Percentiles rank a stretch among this genome's conserved stretches.
Conservation (phyloP, 78 protist species). For the Dictyostelium capitatum region DNA sequence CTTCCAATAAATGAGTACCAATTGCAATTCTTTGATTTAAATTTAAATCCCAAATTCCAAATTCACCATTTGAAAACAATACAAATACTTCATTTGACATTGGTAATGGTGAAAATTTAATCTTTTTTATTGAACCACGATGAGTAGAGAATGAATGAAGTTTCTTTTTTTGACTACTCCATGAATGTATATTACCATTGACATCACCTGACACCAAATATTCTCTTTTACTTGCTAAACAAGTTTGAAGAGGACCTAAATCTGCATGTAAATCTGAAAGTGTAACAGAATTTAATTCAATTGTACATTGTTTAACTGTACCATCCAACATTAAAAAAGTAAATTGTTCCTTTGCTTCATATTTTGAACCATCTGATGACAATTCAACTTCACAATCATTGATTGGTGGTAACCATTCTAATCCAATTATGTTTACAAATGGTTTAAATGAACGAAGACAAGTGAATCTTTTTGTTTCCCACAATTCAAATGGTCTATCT, state of each 20-base stretch:
- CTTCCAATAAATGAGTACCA: conserved; percentile 29
- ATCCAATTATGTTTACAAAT: conserved; percentile 16
- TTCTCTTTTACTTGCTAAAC: conserved; percentile 48
- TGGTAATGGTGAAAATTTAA: conserved; percentile 50
- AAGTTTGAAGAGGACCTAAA: conserved; percentile 5
- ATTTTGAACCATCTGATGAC: conserved; percentile 24
- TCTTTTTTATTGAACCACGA: conserved; percentile 40
- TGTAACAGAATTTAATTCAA: conserved; percentile 63
- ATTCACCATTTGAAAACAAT: conserved; percentile 67
- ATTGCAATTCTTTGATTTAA: not conserved
- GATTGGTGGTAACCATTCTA: conserved; percentile 67
- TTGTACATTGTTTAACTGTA: conserved; percentile 29
- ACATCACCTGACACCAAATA: conserved; percentile 47
- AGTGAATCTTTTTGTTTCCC: conserved; percentile 73
- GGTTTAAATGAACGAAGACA: conserved; percentile 62
- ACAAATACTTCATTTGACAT: conserved; percentile 29
- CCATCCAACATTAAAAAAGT: conserved; percentile 37
- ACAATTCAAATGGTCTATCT: conserved; percentile 77
- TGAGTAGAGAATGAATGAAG: conserved; percentile 25
- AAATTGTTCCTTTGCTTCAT: conserved; percentile 70
- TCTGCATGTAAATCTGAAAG: conserved; percentile 21
- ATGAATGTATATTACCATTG: conserved; percentile 33
- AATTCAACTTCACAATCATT: conserved; percentile 33
- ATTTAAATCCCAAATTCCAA: conserved; percentile 56
- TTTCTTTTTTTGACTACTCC: conserved; percentile 44